These are phyloP conservation scores for Populus simonii DNA, from an alignment of 345 rosid species.

Conservation along the genomic window DNA sequence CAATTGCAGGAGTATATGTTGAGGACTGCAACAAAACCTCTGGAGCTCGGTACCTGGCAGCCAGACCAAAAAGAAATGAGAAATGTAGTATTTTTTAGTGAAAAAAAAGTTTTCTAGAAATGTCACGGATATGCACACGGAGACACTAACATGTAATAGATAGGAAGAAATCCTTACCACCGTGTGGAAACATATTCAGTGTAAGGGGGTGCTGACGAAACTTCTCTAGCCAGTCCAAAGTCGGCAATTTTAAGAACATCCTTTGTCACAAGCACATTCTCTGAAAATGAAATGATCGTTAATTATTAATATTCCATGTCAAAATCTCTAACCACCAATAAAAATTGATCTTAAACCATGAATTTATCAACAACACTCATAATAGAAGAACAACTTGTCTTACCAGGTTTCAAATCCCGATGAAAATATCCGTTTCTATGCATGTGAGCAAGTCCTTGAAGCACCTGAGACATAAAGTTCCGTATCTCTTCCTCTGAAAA, in stretches of 20 bases:
- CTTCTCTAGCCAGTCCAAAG: slow-evolving; percentile 95
- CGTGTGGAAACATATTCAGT: slow-evolving; percentile 98
- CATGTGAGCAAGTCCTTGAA: slow-evolving; percentile 90
- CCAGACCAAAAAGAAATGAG: slow-evolving; percentile 8
- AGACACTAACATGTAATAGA: not conserved
- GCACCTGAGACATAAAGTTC: slow-evolving; percentile 68
- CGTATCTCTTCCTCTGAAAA: slow-evolving; percentile 78
- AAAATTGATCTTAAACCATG: not conserved
- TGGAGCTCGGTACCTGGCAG: slow-evolving; percentile 87
- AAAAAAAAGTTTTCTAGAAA: not conserved
- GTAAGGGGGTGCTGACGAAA: slow-evolving; percentile 83
- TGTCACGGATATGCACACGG: not conserved
- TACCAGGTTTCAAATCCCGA: slow-evolving; percentile 93
- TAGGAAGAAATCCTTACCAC: slow-evolving; percentile 47
- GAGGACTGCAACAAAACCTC: slow-evolving; percentile 89
- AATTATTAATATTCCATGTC: slow-evolving; percentile 8
- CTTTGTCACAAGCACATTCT: slow-evolving; percentile 84
- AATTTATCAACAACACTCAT: slow-evolving; percentile 2
- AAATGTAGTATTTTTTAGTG: not conserved
- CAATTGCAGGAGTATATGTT: slow-evolving; percentile 84
- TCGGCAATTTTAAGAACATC: slow-evolving; percentile 85
- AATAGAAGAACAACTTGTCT: not conserved
- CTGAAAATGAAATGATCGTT: slow-evolving; percentile 28
- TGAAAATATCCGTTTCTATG: slow-evolving; percentile 83
- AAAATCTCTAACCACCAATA: slow-evolving; percentile 2